A percentile compares a stretch with the other conserved stretches of the same genome.
Conservation (phyloP, 1,284 basidiomycete species). For the Ceratobasidium theobromae region DNA sequence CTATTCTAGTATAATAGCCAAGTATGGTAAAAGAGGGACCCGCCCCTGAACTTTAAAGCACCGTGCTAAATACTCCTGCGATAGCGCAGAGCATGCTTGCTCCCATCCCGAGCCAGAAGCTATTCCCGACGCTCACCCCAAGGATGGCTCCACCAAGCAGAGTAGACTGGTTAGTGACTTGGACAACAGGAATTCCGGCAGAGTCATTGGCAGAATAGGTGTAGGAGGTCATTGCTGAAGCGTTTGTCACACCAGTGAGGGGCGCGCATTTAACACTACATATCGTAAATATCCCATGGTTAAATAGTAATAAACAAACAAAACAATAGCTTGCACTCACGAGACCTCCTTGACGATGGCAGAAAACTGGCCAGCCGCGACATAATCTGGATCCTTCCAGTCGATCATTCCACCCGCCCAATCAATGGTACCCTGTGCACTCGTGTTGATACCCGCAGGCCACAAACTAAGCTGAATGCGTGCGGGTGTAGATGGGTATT, state of each 20-base stretch:
- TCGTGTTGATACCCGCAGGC: constrained; percentile 68
- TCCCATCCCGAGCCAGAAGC: constrained; percentile 26
- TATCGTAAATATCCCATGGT: neutral
- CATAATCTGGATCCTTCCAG: constrained; percentile 74
- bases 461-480: constrained; percentile 78
- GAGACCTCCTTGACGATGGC: constrained; percentile 58
- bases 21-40: constrained; percentile 23
- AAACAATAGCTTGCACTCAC: neutral
- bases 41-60: constrained; percentile 7
- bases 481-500: constrained; percentile 75
- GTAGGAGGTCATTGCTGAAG: constrained; percentile 48
- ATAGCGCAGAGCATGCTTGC: constrained; percentile 24
- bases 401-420: constrained; percentile 82
- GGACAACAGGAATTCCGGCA: constrained; percentile 36
- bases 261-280: constrained; percentile 26
- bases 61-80: constrained; percentile 16
- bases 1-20: no score
- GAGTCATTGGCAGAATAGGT: constrained; percentile 57
- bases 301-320: neutral
- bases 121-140: constrained; percentile 9
- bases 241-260: constrained; percentile 3
- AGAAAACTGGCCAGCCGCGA: constrained; percentile 63
- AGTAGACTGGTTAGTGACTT: constrained; percentile 31
- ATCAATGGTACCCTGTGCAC: constrained; percentile 64
- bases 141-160: constrained; percentile 17